Percentiles rank a stretch among this genome's conserved stretches.
Conservation (phyloP, 306 rosid species). For the Senna siamea region DNA sequence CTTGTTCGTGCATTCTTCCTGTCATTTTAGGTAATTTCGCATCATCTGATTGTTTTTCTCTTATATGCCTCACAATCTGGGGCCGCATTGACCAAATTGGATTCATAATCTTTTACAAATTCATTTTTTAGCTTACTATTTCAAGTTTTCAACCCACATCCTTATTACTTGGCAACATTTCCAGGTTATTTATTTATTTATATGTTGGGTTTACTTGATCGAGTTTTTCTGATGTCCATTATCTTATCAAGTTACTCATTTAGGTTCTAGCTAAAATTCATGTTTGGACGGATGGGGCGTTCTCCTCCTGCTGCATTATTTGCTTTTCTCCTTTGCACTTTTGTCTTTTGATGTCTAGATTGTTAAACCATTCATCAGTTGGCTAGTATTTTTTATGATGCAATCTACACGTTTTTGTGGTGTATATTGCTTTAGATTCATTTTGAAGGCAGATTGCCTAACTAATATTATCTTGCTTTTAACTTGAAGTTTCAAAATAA, state of each 20-base stretch:
- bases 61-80: neutral
- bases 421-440: constrained; percentile 17
- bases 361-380: neutral
- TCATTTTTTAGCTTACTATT: neutral
- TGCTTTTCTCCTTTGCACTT: neutral
- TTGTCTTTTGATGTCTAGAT: neutral
- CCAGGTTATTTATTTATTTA: neutral
- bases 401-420: neutral
- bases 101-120: neutral
- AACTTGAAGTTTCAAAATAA: constrained; percentile 37
- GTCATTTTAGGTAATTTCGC: neutral
- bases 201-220: neutral
- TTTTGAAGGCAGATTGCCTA: constrained; percentile 29
- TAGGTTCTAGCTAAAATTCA: neutral
- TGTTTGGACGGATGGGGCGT: neutral
- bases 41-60: constrained; percentile 35
- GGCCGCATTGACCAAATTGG: neutral
- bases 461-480: constrained; percentile 18
- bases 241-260: neutral
- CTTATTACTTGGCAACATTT: constrained; percentile 6
- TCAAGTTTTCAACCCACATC: neutral
- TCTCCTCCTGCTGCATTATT: neutral
- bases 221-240: neutral
- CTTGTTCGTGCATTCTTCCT: neutral
- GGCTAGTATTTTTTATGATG: neutral